These are phyloP conservation scores for Aureobasidium sp. DNA, from an alignment of 2,329 filamentous ascomycete genomes.

Conservation along the genomic window DNA sequence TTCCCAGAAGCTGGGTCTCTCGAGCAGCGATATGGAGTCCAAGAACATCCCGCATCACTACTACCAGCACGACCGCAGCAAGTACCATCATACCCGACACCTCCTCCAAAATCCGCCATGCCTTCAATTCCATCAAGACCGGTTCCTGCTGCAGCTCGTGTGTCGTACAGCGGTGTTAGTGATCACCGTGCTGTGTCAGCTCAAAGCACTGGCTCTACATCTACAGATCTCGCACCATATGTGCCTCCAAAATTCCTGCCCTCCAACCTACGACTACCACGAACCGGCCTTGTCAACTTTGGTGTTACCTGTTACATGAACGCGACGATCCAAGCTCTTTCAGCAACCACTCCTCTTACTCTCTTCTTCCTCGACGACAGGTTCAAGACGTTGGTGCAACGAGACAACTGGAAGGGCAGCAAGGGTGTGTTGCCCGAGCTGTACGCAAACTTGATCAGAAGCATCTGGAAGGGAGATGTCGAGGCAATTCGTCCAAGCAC, in stretches of 20 bases:
- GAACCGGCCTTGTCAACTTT: slow-evolving; percentile 71
- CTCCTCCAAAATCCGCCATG: slow-evolving; percentile 31
- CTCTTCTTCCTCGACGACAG: slow-evolving; percentile 57
- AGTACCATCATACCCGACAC: slow-evolving; percentile 23
- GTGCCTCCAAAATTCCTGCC: slow-evolving; percentile 37
- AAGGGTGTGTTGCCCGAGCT: slow-evolving; percentile 54
- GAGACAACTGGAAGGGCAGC: slow-evolving; percentile 55
- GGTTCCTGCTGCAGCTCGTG: slow-evolving; percentile 45
- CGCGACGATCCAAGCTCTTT: slow-evolving; percentile 74
- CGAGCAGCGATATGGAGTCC: slow-evolving; percentile 40
- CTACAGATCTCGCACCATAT: slow-evolving; percentile 33
- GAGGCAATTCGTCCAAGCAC: slow-evolving; percentile 37
- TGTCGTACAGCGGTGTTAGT: slow-evolving; percentile 73
- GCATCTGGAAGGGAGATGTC: slow-evolving; percentile 53
- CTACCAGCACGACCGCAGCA: slow-evolving; percentile 21
- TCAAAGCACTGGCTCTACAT: slow-evolving; percentile 23
- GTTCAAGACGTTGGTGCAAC: slow-evolving; percentile 51
- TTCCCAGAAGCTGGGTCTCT: slow-evolving; percentile 63
- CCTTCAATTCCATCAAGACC: slow-evolving; percentile 51
- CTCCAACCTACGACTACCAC: slow-evolving; percentile 42
- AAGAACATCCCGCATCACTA: slow-evolving; percentile 23
- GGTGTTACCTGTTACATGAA: slow-evolving; percentile 87
- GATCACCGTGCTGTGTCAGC: slow-evolving; percentile 39
- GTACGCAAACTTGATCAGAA: slow-evolving; percentile 52
- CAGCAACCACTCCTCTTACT: slow-evolving; percentile 56